Conservation (phyloP, 805 yeast genomes). For the Saturnispora galanensis region DNA sequence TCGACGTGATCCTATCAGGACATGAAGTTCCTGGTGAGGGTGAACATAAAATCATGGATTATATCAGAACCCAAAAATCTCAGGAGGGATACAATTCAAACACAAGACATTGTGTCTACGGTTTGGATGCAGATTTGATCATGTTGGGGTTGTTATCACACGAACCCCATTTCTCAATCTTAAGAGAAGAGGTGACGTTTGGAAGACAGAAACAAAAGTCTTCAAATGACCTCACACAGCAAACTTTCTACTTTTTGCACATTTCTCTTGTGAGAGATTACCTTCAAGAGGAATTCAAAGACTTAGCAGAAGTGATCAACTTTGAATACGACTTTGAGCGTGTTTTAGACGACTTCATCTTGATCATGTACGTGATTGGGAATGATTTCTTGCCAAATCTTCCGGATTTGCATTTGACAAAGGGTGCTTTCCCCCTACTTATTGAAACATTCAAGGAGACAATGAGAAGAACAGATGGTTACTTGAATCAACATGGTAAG, state of each 20-base stretch:
- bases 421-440: conserved; percentile 93
- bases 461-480: conserved; percentile 66
- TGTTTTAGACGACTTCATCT: conserved; percentile 82
- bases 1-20: conserved; percentile 73
- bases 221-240: conserved; percentile 52
- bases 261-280: conserved; percentile 85
- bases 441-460: conserved; percentile 81
- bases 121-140: conserved; percentile 92
- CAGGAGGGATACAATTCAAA: conserved; percentile 66
- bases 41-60: conserved; percentile 95
- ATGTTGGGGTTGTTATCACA: conserved; percentile 87
- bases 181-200: conserved; percentile 92
- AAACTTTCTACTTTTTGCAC: conserved; percentile 76
- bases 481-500: conserved; percentile 72
- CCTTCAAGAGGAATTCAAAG: conserved; percentile 73
- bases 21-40: conserved; percentile 99
- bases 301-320: conserved; percentile 49
- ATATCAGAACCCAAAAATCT: conserved; percentile 70
- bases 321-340: conserved; percentile 81
- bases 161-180: conserved; percentile 89
- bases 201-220: conserved; percentile 37
- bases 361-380: conserved; percentile 90
- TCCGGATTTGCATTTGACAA: conserved; percentile 87
- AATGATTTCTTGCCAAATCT: conserved; percentile 96
- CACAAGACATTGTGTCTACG: conserved; percentile 87